A percentile compares a stretch with the other conserved stretches of the same genome.
Evolutionary conservation across 331 rosid species (phyloP).

Genomic region (Spiraea crenata): DNA sequence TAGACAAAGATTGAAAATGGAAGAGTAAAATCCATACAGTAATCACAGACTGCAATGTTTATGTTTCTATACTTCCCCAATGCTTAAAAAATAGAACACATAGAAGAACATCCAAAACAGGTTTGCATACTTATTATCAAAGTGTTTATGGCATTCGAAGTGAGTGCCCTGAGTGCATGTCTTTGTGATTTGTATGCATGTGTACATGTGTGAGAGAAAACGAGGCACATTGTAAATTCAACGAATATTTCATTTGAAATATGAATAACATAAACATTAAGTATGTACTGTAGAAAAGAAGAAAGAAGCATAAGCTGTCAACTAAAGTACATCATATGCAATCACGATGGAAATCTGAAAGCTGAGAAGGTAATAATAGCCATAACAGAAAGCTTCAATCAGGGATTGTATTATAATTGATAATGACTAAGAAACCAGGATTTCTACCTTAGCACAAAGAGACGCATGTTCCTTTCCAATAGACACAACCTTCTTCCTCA

Average conservation of each 20-base stretch:
- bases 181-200: too few species aligned
- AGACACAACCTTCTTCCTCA: slow-evolving; percentile 83
- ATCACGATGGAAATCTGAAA: slow-evolving; percentile 3
- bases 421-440: neutral
- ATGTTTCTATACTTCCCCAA: neutral
- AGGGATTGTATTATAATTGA: neutral
- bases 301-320: neutral
- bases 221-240: neutral
- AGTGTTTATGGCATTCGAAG: neutral
- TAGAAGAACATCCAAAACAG: neutral
- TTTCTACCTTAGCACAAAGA: slow-evolving; percentile 79
- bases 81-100: neutral
- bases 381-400: neutral
- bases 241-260: neutral
- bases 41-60: neutral
- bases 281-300: neutral
- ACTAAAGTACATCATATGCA: neutral
- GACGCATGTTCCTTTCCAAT: slow-evolving; percentile 95
- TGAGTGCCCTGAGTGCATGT: neutral
- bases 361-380: neutral
- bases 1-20: neutral
- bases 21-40: slow-evolving; percentile 5
- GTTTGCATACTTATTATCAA: neutral
- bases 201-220: neutral
- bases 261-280: neutral